Evolutionary conservation across 768 basidiomycete genomes (phyloP), one percentile per base, ranked within the genome.

Genomic region (Mycena floridula): DNA sequence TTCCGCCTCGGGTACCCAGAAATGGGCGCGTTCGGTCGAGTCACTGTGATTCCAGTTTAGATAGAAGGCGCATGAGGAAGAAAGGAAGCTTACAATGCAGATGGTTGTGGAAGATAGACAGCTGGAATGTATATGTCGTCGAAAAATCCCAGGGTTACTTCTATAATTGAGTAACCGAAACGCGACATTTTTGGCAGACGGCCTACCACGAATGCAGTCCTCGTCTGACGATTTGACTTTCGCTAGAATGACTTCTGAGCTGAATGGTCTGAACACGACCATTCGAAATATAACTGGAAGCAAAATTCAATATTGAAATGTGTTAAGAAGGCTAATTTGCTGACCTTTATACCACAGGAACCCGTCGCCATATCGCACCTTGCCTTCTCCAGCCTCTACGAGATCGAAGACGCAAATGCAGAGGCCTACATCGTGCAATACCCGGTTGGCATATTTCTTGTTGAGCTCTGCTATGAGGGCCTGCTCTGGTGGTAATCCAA

Each of bases 401-500:
- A 99, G 66, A 60, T 98, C 95, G 49, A 92, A 96, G 1, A 92
- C 78, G 47, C 84, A 89, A 42, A 98, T 77, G 51, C 90, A 94
- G 20, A 99, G 76, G 1, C 95, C 95, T 45, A 95, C 83, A 45
- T 92, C 86, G 55, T 93, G 89, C 15, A 97, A 66, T 37, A 94
- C 80, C 43, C 85, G 78, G 60, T 98, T 97, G 4, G 95, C 88
- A 52, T 95, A 98, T 64, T 96, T 96, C 61, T 89, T 89, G 72
- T 98, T 94, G 51, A 98, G 71, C 56, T 92, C 89, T 48, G 83
- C 77, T 22, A 76, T 83, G 53, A 97, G 76, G 0, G 92, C 89
- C 38, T 86, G 79, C 38, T 87, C 84, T 30, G 81, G 74, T 1
- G 87, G 82, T 1, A 81, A 68, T 6, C 79, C 84, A 56, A 96